These are phyloP conservation scores for Aspergillus incahuasiensis DNA, from an alignment of 495 filamentous ascomycete genomes.

Conservation along the genomic window DNA sequence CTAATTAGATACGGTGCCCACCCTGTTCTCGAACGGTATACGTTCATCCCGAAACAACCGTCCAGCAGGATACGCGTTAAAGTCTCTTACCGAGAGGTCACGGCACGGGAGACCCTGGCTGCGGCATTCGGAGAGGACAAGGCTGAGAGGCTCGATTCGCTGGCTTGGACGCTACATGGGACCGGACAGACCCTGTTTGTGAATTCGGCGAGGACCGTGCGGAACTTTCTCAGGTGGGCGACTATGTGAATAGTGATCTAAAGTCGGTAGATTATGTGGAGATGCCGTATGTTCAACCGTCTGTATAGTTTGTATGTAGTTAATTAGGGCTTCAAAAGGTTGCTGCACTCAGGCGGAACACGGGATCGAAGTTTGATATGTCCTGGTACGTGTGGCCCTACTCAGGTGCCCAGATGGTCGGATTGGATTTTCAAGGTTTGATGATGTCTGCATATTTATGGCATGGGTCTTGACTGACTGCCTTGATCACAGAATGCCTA, in stretches of 20 bases:
- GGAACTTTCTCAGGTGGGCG: neutral
- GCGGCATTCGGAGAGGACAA: neutral
- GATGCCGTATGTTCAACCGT: too few relatives aligned
- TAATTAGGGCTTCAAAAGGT: too few relatives aligned
- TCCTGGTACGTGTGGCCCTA: too few relatives aligned
- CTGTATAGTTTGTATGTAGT: neutral
- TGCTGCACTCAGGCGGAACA: too few relatives aligned
- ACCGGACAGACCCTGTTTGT: neutral
- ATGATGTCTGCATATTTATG: too few relatives aligned
- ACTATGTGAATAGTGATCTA: neutral
- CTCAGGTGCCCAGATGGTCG: too few relatives aligned
- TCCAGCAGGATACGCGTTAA: neutral
- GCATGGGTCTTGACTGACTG: too few relatives aligned
- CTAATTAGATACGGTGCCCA: neutral
- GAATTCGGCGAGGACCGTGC: neutral
- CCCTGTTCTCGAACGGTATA: neutral
- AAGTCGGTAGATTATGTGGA: too few relatives aligned
- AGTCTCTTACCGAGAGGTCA: neutral
- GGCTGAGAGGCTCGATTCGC: neutral
- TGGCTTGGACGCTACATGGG: neutral
- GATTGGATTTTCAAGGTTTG: too few relatives aligned
- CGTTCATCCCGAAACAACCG: neutral
- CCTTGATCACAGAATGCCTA: too few relatives aligned
- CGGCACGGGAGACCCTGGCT: neutral
- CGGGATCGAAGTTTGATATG: too few relatives aligned